A percentile compares a stretch with the other conserved stretches of the same genome.
phyloP scores from a whole-genome alignment of 2,329 filamentous ascomycete species.

The Clonostachys rosea region DNA sequence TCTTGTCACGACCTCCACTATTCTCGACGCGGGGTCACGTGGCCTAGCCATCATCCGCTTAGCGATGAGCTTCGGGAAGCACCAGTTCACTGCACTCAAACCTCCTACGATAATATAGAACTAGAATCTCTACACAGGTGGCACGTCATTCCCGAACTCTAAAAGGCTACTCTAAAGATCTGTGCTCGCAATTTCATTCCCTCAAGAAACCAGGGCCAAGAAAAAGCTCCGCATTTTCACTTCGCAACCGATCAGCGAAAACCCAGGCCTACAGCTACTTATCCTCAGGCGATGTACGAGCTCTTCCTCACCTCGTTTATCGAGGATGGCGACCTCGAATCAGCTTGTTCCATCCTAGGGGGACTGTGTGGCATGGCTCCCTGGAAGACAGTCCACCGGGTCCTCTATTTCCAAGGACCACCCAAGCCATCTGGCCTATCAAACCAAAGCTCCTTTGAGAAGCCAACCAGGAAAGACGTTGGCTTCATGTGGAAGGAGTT shows the following conservation, averaged over 20 bases:
- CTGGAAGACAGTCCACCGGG: constrained; percentile 41
- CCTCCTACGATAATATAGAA: not conserved
- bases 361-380: constrained; percentile 54
- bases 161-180: too few species aligned
- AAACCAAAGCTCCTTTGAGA: constrained; percentile 30
- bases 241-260: not conserved
- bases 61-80: not conserved
- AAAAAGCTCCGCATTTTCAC: too few species aligned
- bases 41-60: not conserved
- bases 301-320: constrained; percentile 53
- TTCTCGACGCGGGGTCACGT: constrained; percentile 24
- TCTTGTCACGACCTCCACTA: too few species aligned
- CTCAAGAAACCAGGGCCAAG: too few species aligned
- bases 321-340: constrained; percentile 40
- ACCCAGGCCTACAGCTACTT: not conserved
- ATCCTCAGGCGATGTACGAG: constrained; percentile 46
- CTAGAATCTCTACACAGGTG: not conserved
- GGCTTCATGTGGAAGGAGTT: constrained; percentile 45
- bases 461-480: constrained; percentile 28
- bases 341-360: constrained; percentile 46
- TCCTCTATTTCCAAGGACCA: constrained; percentile 49
- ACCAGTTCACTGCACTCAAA: not conserved
- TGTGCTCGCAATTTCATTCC: too few species aligned
- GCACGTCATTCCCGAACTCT: too few species aligned
- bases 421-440: constrained; percentile 37